A percentile compares a stretch with the other conserved stretches of the same genome.
Conservation (phyloP, 495 filamentous ascomycete genomes). For the Penicillium cosmopolitanum region DNA sequence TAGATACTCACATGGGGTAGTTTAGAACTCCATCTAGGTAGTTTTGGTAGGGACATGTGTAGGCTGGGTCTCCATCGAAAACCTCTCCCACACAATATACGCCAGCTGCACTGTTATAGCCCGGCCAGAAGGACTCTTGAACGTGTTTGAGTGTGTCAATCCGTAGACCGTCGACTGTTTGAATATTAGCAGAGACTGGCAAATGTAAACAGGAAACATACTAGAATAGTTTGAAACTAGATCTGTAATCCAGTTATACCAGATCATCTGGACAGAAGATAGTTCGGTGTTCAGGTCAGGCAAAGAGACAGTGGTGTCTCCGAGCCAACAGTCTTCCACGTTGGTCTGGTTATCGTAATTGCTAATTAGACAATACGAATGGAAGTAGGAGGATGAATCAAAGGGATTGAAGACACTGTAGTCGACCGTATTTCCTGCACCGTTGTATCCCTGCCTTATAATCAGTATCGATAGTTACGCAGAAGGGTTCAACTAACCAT, state of each 20-base stretch:
- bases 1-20: conserved; percentile 52
- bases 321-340: conserved; percentile 64
- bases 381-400: conserved; percentile 64
- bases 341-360: conserved; percentile 62
- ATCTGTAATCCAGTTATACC: conserved; percentile 65
- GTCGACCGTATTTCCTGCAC: conserved; percentile 58
- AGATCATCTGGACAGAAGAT: conserved; percentile 57
- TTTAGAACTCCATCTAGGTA: conserved; percentile 67
- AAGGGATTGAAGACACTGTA: conserved; percentile 69
- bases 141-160: conserved; percentile 79
- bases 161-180: conserved; percentile 72
- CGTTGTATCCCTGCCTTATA: conserved; percentile 59
- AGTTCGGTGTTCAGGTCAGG: conserved; percentile 71
- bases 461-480: conserved; percentile 61
- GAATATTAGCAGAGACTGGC: not conserved
- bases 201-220: conserved; percentile 17
- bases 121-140: conserved; percentile 68
- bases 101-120: conserved; percentile 65
- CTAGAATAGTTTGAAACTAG: conserved; percentile 69
- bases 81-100: conserved; percentile 76
- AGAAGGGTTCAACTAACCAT: conserved; percentile 55
- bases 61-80: conserved; percentile 61
- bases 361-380: conserved; percentile 65
- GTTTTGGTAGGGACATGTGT: conserved; percentile 67
- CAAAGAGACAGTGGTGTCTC: conserved; percentile 62